Evolutionary conservation across 2,329 filamentous ascomycete genomes (phyloP), one percentile per base, ranked within the genome.

Genomic region (Sclerotiophoma versabilis): DNA sequence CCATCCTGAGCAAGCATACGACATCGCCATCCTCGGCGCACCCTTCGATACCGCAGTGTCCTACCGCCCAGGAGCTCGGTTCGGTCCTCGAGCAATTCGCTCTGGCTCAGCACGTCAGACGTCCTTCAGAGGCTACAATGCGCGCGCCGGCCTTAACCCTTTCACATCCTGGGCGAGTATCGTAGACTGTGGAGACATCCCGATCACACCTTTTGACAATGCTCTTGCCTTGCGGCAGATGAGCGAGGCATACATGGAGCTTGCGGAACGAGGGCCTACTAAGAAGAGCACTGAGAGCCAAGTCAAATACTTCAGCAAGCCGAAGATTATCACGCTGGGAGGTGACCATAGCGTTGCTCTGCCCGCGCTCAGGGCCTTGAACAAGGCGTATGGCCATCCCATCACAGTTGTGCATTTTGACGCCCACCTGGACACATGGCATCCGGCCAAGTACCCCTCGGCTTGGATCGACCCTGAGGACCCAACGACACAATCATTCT

Each of bases 141-240:
- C 89, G 2, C 87, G 92, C 19, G 92, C 91, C 1, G 83, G 83
- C 32, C 83, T 96, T 62, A 97, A 96, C 75, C 92, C 93, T 0
- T 96, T 95, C 77, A 79, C 80, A 33, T 88, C 84, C 49, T 93
- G 90, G 89, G 89, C 90, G 0, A 86, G 79, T 32, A 85, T 96
- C 54, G 80, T 93, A 44, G 93, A 97, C 79, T 97, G 93, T 74
- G 93, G 93, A 39, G 93, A 96, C 72, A 92, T 96, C 50, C 92
- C 93, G 23, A 82, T 96, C 62, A 91, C 89, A 0, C 92, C 92
- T 0, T 88, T 96, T 64, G 92, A 96, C 78, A 96, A 96, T 72
- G 85, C 81, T 1, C 80, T 96, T 14, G 93, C 93, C 0, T 79
- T 93, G 48, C 80, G 82, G 37, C 93, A 96, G 76, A 96, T 96